Evolutionary conservation across 768 basidiomycete species (phyloP).

Genomic region (Solioccasus polychromus): DNA sequence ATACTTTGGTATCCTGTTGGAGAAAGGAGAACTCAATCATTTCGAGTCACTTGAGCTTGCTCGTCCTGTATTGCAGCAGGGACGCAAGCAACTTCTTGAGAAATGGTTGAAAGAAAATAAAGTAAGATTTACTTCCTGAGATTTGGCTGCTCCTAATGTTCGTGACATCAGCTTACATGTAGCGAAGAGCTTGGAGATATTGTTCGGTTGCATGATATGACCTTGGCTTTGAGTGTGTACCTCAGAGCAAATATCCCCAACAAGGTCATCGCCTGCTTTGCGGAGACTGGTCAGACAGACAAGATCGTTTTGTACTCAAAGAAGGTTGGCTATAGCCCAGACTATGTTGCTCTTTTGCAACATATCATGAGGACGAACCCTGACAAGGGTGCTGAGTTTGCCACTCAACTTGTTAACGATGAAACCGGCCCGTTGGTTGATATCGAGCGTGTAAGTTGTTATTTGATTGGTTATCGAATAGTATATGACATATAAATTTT

Average conservation of each 20-base stretch:
- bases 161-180: slow-evolving; percentile 74
- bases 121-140: slow-evolving; percentile 39
- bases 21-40: slow-evolving; percentile 98
- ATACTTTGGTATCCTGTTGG: slow-evolving; percentile 97
- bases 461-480: not conserved
- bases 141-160: slow-evolving; percentile 12
- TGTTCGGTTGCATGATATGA: slow-evolving; percentile 93
- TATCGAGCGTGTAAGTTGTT: slow-evolving; percentile 70
- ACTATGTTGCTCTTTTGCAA: slow-evolving; percentile 89
- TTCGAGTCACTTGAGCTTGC: slow-evolving; percentile 94
- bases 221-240: slow-evolving; percentile 94
- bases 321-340: slow-evolving; percentile 92
- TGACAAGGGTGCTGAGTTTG: slow-evolving; percentile 98
- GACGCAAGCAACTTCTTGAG: slow-evolving; percentile 93
- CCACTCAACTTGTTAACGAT: slow-evolving; percentile 90
- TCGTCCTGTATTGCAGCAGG: slow-evolving; percentile 92
- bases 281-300: slow-evolving; percentile 96
- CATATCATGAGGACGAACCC: slow-evolving; percentile 96
- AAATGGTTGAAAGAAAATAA: slow-evolving; percentile 99
- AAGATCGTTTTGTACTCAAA: slow-evolving; percentile 98
- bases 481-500: not conserved
- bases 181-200: slow-evolving; percentile 98
- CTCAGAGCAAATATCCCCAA: slow-evolving; percentile 96
- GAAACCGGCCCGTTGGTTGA: slow-evolving; percentile 92
- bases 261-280: slow-evolving; percentile 99